A percentile compares a stretch with the other conserved stretches of the same genome.
phyloP scores from a whole-genome alignment of 345 rosid genomes.

The Linum tenue region DNA sequence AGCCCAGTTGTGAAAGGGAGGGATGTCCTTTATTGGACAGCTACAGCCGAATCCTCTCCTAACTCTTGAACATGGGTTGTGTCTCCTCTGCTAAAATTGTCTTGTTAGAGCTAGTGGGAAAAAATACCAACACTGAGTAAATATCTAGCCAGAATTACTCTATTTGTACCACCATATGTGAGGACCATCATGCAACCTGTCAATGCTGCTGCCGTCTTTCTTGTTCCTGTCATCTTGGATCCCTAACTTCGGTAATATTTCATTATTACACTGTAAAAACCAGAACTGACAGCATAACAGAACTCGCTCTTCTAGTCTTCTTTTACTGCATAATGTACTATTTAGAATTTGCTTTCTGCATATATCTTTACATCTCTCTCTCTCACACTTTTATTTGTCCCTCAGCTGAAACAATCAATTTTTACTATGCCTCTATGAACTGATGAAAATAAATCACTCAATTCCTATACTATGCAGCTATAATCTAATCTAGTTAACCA shows the following conservation, averaged over 20 bases:
- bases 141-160: not conserved
- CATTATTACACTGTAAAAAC: not conserved
- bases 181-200: not conserved
- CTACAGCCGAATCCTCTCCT: not conserved
- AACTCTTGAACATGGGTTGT: not conserved
- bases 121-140: too few species aligned
- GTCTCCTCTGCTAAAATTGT: not conserved
- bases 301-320: not conserved
- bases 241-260: not conserved
- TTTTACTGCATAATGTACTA: not conserved
- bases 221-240: not conserved
- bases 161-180: not conserved
- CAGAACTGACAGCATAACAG: not conserved
- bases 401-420: not conserved
- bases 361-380: not conserved
- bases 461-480: not conserved
- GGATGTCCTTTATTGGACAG: not conserved
- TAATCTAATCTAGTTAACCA: not conserved
- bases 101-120: not conserved
- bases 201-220: not conserved
- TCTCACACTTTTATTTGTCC: not conserved
- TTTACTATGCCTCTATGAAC: not conserved
- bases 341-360: not conserved
- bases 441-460: too few species aligned
- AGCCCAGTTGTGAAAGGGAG: not conserved